Percentiles rank a stretch among this genome's conserved stretches.
These are phyloP conservation scores for Lupinus albus DNA, from an alignment of 306 rosid genomes.

Conservation along the genomic window DNA sequence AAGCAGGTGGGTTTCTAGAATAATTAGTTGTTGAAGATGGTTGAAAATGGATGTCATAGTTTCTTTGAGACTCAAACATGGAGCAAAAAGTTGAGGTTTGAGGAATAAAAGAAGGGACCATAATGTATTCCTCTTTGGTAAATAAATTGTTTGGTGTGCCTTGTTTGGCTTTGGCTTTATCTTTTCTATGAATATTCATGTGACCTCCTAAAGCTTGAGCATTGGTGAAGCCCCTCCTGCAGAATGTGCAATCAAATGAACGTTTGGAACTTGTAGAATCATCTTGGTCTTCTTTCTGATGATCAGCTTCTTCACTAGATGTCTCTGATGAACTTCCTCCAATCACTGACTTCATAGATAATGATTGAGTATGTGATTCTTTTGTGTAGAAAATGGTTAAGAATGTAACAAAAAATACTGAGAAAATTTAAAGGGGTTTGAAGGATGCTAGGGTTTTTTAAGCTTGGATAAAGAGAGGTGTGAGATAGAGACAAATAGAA, in stretches of 20 bases:
- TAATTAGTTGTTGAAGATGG: too few relatives aligned
- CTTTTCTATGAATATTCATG: slow-evolving; percentile 74
- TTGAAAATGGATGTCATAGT: neutral
- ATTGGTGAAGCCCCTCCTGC: slow-evolving; percentile 72
- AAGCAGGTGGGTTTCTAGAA: too few relatives aligned
- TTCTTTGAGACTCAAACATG: slow-evolving; percentile 46
- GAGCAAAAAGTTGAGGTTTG: slow-evolving; percentile 41
- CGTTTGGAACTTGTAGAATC: slow-evolving; percentile 36
- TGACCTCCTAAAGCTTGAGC: slow-evolving; percentile 81
- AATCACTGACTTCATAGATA: slow-evolving; percentile 49
- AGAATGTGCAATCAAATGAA: slow-evolving; percentile 69
- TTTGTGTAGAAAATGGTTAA: neutral
- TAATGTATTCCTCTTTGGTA: slow-evolving; percentile 16
- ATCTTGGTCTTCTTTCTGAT: slow-evolving; percentile 42
- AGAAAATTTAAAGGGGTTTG: neutral
- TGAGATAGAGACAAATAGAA: slow-evolving; percentile 46
- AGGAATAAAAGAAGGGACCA: slow-evolving; percentile 35
- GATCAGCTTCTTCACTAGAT: too few relatives aligned
- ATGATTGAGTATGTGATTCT: neutral
- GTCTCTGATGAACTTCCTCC: slow-evolving; percentile 11
- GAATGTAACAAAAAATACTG: neutral
- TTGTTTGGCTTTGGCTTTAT: slow-evolving; percentile 62
- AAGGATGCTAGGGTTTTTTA: slow-evolving; percentile 38
- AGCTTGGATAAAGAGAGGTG: slow-evolving; percentile 2
- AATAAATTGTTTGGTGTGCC: neutral